Percentiles rank a stretch among this genome's conserved stretches.
phyloP scores from a whole-genome alignment of 2,329 filamentous ascomycete genomes.

The Fusarium abutilonis region DNA sequence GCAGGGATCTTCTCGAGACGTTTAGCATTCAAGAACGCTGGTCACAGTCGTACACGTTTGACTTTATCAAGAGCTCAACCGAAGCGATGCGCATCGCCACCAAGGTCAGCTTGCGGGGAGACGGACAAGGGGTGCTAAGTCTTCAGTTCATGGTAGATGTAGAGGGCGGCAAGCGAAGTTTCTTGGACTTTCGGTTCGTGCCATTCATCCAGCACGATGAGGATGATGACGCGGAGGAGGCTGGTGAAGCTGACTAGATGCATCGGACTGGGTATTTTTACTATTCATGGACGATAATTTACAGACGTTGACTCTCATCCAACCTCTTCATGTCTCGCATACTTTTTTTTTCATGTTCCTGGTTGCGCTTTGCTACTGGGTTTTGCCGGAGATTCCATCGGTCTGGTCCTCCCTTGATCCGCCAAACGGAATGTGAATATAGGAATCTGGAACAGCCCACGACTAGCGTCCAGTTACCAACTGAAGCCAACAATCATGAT shows the following conservation, averaged over 20 bases:
- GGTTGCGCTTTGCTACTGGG: not conserved
- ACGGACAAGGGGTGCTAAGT: conserved; percentile 89
- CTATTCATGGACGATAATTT: conserved; percentile 4
- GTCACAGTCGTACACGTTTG: conserved; percentile 84
- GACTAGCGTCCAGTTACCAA: not conserved
- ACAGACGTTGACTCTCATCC: conserved; percentile 2
- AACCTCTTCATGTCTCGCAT: conserved; percentile 9
- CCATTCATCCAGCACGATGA: conserved; percentile 73
- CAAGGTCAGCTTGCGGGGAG: conserved; percentile 91
- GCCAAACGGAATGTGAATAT: conserved; percentile 26
- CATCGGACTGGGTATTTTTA: conserved; percentile 4
- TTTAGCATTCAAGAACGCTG: conserved; percentile 70
- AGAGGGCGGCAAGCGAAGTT: conserved; percentile 74
- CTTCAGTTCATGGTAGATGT: conserved; percentile 96
- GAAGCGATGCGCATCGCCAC: conserved; percentile 93
- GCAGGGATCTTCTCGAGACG: conserved; percentile 76
- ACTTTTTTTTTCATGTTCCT: not conserved
- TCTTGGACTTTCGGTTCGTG: conserved; percentile 85
- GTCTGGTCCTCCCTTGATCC: conserved; percentile 27
- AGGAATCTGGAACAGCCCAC: conserved; percentile 25
- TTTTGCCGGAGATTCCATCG: not conserved
- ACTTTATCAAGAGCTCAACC: conserved; percentile 82
- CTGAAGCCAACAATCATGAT: conserved; percentile 5
- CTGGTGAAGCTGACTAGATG: conserved; percentile 20
- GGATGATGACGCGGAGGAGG: conserved; percentile 42